These are phyloP conservation scores for Pyricularia grisea DNA, from an alignment of 2,329 filamentous ascomycete genomes.

Conservation along the genomic window DNA sequence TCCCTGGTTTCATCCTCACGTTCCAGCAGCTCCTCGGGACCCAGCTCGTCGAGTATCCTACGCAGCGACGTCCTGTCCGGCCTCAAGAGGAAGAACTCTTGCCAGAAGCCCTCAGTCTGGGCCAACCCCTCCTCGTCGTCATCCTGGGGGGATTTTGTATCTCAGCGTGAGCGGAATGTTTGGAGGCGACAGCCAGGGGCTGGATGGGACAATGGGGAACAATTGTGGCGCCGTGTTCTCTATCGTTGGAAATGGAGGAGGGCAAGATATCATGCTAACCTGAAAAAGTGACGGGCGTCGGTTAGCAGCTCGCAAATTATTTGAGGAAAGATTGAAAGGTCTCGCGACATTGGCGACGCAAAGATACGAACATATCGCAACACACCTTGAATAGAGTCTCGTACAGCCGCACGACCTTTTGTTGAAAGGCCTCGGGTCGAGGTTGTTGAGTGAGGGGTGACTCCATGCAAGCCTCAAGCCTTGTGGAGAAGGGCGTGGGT, in stretches of 20 bases:
- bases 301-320: neutral
- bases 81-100: constrained; percentile 84
- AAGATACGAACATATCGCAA: neutral
- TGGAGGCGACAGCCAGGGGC: neutral
- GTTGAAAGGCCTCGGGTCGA: constrained; percentile 83
- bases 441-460: constrained; percentile 91
- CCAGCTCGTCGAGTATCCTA: constrained; percentile 58
- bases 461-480: constrained; percentile 51
- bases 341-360: constrained; percentile 7
- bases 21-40: constrained; percentile 65
- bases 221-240: neutral
- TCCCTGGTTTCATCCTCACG: constrained; percentile 70
- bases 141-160: neutral
- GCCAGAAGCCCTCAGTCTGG: constrained; percentile 82
- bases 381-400: constrained; percentile 69
- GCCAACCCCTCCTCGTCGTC: constrained; percentile 49
- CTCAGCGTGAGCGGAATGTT: neutral
- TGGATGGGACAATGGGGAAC: neutral
- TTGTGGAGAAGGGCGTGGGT: neutral
- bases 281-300: neutral
- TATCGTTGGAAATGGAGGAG: neutral
- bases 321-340: neutral
- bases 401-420: constrained; percentile 89
- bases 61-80: constrained; percentile 65
- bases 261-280: neutral